phyloP scores from a whole-genome alignment of 2,329 filamentous ascomycete species.

The Aspergillus transmontanensis region DNA sequence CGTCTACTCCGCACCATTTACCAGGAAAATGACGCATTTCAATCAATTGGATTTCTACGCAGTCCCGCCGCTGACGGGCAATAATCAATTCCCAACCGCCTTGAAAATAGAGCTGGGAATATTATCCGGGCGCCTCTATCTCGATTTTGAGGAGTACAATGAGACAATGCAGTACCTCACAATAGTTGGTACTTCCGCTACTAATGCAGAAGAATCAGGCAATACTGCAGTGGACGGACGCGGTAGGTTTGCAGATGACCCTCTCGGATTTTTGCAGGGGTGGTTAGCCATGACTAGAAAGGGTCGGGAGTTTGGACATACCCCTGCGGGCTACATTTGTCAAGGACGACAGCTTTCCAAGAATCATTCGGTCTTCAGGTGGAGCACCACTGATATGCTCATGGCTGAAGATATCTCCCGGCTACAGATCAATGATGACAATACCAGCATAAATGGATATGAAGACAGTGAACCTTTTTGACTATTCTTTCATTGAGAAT shows the following conservation, averaged over 20 bases:
- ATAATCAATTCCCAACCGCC: conserved; percentile 44
- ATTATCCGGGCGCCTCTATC: conserved; percentile 62
- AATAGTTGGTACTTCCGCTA: not conserved
- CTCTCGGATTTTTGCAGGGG: conserved; percentile 36
- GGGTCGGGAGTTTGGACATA: conserved; percentile 38
- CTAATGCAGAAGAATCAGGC: not conserved
- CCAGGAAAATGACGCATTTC: conserved; percentile 62
- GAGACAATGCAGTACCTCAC: conserved; percentile 9
- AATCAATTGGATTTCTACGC: conserved; percentile 57
- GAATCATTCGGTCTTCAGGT: conserved; percentile 32
- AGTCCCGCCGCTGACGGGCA: conserved; percentile 25
- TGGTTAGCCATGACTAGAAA: conserved; percentile 35
- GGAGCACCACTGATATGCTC: not conserved
- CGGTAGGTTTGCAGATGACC: conserved; percentile 6
- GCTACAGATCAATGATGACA: not conserved
- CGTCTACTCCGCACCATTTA: conserved; percentile 63
- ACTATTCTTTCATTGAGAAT: not conserved
- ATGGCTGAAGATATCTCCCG: not conserved
- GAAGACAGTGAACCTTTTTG: not conserved
- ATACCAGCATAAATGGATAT: not conserved
- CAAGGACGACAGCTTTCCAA: conserved; percentile 27
- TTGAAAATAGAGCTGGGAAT: conserved; percentile 58
- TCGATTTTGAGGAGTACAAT: conserved; percentile 29
- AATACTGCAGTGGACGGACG: not conserved
- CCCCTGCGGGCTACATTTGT: conserved; percentile 40